Conservation (phyloP, 345 rosid species). For the Nasturtium officinale region DNA sequence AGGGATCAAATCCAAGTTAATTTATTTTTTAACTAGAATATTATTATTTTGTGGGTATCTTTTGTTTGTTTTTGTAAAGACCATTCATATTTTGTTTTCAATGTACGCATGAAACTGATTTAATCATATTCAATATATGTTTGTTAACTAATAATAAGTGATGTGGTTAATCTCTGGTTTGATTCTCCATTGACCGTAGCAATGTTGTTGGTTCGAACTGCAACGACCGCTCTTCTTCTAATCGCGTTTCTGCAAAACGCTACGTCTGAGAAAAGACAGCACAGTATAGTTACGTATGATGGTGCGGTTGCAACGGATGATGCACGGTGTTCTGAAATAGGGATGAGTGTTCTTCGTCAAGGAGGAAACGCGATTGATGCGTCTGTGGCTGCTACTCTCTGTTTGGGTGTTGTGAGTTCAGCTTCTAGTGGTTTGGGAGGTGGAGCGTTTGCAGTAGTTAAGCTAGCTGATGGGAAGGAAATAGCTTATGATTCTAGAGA, state of each 20-base stretch:
- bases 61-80: neutral
- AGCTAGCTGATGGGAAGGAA: constrained; percentile 42
- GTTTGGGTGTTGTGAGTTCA: constrained; percentile 66
- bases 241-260: constrained; percentile 8
- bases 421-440: constrained; percentile 71
- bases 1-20: neutral
- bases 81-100: no score
- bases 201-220: constrained; percentile 16
- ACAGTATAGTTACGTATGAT: constrained; percentile 36
- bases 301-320: constrained; percentile 65
- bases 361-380: constrained; percentile 72
- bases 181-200: neutral
- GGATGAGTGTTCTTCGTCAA: constrained; percentile 40
- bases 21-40: no score
- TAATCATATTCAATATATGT: neutral
- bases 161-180: neutral
- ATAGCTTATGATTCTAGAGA: constrained; percentile 62
- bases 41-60: neutral
- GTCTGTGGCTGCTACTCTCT: constrained; percentile 55
- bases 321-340: constrained; percentile 55
- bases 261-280: constrained; percentile 23
- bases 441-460: constrained; percentile 57
- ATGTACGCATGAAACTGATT: neutral
- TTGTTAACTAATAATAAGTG: neutral
- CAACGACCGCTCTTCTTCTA: constrained; percentile 20